These are phyloP conservation scores for Dichomitus squalens DNA, from an alignment of 1,284 basidiomycete species.

Conservation along the genomic window DNA sequence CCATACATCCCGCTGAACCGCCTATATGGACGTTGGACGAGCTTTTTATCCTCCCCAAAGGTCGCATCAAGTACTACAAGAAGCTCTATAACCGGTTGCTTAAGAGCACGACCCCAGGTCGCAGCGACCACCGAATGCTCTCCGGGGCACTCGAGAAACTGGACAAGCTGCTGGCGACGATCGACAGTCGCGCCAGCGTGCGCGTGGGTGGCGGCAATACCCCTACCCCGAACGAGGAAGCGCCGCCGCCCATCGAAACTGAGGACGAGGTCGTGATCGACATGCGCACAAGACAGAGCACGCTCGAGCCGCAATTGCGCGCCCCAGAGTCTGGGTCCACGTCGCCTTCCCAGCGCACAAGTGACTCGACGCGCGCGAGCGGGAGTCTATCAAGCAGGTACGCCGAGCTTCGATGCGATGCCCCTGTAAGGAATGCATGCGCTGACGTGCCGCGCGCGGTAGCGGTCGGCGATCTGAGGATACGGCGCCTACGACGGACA, in stretches of 20 bases:
- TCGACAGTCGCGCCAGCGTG: constrained; percentile 61
- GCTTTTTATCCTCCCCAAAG: constrained; percentile 86
- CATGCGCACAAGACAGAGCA: constrained; percentile 43
- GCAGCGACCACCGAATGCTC: constrained; percentile 86
- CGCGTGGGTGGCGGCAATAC: constrained; percentile 37
- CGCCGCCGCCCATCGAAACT: constrained; percentile 33
- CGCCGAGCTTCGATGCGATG: constrained; percentile 27
- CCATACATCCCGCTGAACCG: constrained; percentile 40
- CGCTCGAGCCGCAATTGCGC: constrained; percentile 21
- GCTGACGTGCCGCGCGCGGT: not conserved
- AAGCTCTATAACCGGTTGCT: constrained; percentile 88
- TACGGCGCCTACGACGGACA: constrained; percentile 55
- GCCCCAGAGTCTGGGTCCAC: not conserved
- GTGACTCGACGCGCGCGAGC: constrained; percentile 31
- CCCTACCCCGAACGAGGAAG: constrained; percentile 25
- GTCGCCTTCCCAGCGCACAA: constrained; percentile 26
- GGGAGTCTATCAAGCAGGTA: constrained; percentile 58
- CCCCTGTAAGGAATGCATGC: not conserved
- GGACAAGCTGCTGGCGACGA: constrained; percentile 68
- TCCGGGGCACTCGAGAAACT: constrained; percentile 82
- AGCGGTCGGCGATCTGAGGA: constrained; percentile 65
- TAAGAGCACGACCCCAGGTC: constrained; percentile 86
- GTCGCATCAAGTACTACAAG: constrained; percentile 89
- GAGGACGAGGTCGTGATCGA: constrained; percentile 60
- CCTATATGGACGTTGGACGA: constrained; percentile 84